Evolutionary conservation across 495 filamentous ascomycete genomes (phyloP).

Genomic region (Podospora tetraspora): DNA sequence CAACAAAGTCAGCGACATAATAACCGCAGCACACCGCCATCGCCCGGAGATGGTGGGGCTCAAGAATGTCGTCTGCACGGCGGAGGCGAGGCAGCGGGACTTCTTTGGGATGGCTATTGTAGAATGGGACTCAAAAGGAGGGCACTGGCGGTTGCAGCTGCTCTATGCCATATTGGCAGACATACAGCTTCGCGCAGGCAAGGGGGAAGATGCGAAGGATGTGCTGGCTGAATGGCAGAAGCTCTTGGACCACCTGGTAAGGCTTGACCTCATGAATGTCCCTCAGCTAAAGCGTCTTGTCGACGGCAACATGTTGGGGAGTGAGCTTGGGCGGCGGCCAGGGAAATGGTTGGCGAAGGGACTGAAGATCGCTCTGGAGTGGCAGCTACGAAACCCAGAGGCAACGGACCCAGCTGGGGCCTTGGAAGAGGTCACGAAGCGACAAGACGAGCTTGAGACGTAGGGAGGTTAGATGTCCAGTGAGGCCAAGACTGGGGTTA

Average conservation of each 20-base stretch:
- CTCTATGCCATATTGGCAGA: slow-evolving; percentile 67
- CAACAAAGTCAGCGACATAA: slow-evolving; percentile 62
- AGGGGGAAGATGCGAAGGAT: slow-evolving; percentile 21
- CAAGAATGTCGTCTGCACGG: slow-evolving; percentile 46
- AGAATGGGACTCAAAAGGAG: slow-evolving; percentile 57
- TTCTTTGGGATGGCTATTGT: slow-evolving; percentile 70
- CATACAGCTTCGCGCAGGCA: slow-evolving; percentile 37
- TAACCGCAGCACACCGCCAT: slow-evolving; percentile 59
- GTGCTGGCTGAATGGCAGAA: slow-evolving; percentile 46
- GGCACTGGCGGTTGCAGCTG: slow-evolving; percentile 70
- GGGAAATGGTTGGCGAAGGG: slow-evolving; percentile 78
- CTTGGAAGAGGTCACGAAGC: slow-evolving; percentile 57
- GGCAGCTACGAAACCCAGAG: slow-evolving; percentile 79
- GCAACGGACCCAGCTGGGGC: slow-evolving; percentile 53
- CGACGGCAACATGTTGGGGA: slow-evolving; percentile 59
- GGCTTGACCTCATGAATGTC: slow-evolving; percentile 47
- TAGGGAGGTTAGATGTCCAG: neutral
- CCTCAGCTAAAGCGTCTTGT: slow-evolving; percentile 54
- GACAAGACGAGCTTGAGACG: slow-evolving; percentile 54
- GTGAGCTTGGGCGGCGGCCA: slow-evolving; percentile 53
- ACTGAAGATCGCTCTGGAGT: slow-evolving; percentile 65
- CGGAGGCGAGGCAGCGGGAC: slow-evolving; percentile 39
- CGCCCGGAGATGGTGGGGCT: slow-evolving; percentile 53
- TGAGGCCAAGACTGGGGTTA: too few relatives aligned
- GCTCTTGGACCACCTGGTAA: slow-evolving; percentile 52